Conservation (phyloP, 352 stramenopile species). For the Globisporangium apiculatum region DNA sequence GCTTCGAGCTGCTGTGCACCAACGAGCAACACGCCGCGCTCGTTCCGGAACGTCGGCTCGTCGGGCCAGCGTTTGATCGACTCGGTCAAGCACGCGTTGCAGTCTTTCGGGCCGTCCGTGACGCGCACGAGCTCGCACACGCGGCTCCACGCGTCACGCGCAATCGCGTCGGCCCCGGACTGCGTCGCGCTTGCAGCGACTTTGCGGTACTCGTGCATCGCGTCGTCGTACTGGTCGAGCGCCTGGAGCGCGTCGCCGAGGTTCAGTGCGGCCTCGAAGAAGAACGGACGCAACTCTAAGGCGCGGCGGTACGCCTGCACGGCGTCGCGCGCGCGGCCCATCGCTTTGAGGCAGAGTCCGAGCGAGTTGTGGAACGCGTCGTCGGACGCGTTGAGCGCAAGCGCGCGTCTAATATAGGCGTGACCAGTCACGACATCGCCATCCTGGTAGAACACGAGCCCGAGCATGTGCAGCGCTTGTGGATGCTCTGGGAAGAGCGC, state of each 20-base stretch:
- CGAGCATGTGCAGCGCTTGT: slow-evolving; percentile 42
- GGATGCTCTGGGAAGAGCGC: slow-evolving; percentile 38
- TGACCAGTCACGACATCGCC: slow-evolving; percentile 22
- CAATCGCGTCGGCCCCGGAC: slow-evolving; percentile 15
- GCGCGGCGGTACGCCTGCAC: slow-evolving; percentile 40
- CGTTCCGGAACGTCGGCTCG: slow-evolving; percentile 49
- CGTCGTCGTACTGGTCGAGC: slow-evolving; percentile 46
- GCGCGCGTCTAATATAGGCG: slow-evolving; percentile 29
- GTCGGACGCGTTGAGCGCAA: slow-evolving; percentile 36
- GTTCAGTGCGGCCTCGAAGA: slow-evolving; percentile 36
- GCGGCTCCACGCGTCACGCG: slow-evolving; percentile 27
- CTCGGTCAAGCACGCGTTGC: slow-evolving; percentile 47
- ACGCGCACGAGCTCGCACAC: slow-evolving; percentile 51
- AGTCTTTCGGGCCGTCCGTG: slow-evolving; percentile 34
- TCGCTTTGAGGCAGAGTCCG: slow-evolving; percentile 36
- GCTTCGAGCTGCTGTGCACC: slow-evolving; percentile 46
- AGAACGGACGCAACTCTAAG: slow-evolving; percentile 40
- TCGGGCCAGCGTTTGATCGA: slow-evolving; percentile 40
- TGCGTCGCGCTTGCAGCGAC: slow-evolving; percentile 19
- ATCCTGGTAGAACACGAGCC: slow-evolving; percentile 39
- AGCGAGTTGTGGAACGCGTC: slow-evolving; percentile 47
- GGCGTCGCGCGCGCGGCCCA: slow-evolving; percentile 33
- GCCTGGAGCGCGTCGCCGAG: slow-evolving; percentile 40
- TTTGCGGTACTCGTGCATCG: slow-evolving; percentile 43
- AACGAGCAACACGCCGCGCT: slow-evolving; percentile 48